Base-by-base conservation (phyloP, 169 alveolate species). In the Sarcocystis neurona region DNA sequence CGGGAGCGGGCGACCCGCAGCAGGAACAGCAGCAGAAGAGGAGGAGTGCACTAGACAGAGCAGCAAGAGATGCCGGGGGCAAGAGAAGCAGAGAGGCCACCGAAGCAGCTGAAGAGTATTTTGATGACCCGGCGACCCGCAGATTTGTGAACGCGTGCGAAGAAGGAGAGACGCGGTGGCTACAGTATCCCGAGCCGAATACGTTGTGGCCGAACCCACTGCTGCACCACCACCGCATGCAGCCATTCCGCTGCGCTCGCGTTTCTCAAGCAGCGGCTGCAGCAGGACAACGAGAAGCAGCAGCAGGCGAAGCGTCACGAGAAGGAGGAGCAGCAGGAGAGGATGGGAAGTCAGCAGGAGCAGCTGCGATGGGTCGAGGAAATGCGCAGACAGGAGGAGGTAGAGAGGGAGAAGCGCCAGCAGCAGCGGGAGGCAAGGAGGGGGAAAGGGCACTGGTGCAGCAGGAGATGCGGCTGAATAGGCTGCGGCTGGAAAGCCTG, bases 151-250 rank as follows among this genome's bases (percentile, higher is more conserved):
- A n/a, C n/a, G n/a, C n/a, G n/a, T n/a, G n/a, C n/a, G 90, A 72
- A 30, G 30, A 41, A 34, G 90, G 84, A 32, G 60, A 34, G 34
- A 75, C n/a, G 32, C 79, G 27, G 23, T 63, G 72, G 82, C 70
- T 58, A 18, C 74, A 70, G 84, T 78, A 70, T 68, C 90, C 90
- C 30, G 90, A 86, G 48, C 90, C 90, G 10, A 86, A 89, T 58
- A 48, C 85, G 32, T 32, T 89, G 34, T 89, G 92, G 92, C 92
- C 92, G 56, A 89, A 89, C 37, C 86, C 92, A 1, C 74, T 84
- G 47, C 72, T 89, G n/a, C 90, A 89, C 79, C 80, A 82, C 66
- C 90, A 82, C 77, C 85, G 92, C 34, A 74, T 56, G 10, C 70
- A 82, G 87, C 92, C 92, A 39, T 89, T 89, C 60, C 50, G 63